A percentile compares a stretch with the other conserved stretches of the same genome.
These are phyloP conservation scores for Nannochloropsis salina DNA, from an alignment of 108 stramenopile species.

Conservation along the genomic window DNA sequence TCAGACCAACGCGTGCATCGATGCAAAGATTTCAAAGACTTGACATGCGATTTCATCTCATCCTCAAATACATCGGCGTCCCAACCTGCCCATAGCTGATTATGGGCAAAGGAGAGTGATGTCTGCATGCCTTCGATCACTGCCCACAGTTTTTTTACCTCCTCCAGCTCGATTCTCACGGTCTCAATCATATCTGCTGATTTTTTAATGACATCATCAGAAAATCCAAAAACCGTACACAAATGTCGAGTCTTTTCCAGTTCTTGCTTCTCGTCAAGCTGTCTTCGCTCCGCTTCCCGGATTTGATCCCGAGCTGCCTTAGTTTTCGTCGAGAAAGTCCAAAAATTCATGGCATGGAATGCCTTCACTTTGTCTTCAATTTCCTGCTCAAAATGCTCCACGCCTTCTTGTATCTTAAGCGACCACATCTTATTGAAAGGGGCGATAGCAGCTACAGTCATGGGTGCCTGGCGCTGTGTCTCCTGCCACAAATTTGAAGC, in stretches of 20 bases:
- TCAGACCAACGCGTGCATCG: slow-evolving; percentile 59
- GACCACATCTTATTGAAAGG: slow-evolving; percentile 61
- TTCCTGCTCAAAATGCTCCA: slow-evolving; percentile 58
- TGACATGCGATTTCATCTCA: slow-evolving; percentile 59
- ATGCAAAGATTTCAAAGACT: slow-evolving; percentile 58
- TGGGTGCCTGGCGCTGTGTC: slow-evolving; percentile 51
- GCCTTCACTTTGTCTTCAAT: slow-evolving; percentile 50
- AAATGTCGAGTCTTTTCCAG: slow-evolving; percentile 59
- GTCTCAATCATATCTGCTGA: slow-evolving; percentile 46
- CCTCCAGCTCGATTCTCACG: slow-evolving; percentile 51
- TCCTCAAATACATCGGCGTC: slow-evolving; percentile 64
- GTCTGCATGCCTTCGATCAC: slow-evolving; percentile 53
- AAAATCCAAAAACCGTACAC: slow-evolving; percentile 65
- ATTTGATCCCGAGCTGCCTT: slow-evolving; percentile 51
- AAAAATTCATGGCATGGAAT: slow-evolving; percentile 56
- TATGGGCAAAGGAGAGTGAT: slow-evolving; percentile 57
- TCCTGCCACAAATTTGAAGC: slow-evolving; percentile 55
- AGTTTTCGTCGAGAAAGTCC: slow-evolving; percentile 51
- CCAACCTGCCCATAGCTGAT: slow-evolving; percentile 59
- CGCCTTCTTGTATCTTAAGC: slow-evolving; percentile 57
- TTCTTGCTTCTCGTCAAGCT: slow-evolving; percentile 32
- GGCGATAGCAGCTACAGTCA: slow-evolving; percentile 53
- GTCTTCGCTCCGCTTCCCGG: slow-evolving; percentile 40
- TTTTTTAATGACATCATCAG: slow-evolving; percentile 49
- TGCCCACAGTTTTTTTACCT: slow-evolving; percentile 62